phyloP scores from a whole-genome alignment of 164 flowering plant genomes.

The Vitis vinifera region DNA sequence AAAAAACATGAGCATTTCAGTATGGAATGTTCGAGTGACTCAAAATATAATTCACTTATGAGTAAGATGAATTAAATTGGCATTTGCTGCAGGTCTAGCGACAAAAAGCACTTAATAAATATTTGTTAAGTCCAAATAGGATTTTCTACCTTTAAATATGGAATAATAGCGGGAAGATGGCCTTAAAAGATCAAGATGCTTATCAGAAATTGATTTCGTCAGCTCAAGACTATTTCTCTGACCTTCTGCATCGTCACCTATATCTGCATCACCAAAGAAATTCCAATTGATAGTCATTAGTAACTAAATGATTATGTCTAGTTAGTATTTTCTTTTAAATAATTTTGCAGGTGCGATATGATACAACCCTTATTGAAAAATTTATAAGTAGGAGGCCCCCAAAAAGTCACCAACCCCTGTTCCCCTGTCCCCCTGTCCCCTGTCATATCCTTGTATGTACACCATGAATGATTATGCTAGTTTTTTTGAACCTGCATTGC shows the following conservation, averaged over 20 bases:
- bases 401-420: too few species aligned
- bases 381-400: too few species aligned
- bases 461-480: too few species aligned
- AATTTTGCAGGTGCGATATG: too few species aligned
- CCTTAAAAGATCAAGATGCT: slow-evolving; percentile 67
- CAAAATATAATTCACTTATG: not conserved
- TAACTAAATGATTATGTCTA: too few species aligned
- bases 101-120: not conserved
- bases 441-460: too few species aligned
- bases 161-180: slow-evolving; percentile 66
- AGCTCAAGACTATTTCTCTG: slow-evolving; percentile 50
- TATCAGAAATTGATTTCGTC: slow-evolving; percentile 56
- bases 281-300: not conserved
- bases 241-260: slow-evolving; percentile 41
- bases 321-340: too few species aligned
- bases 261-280: slow-evolving; percentile 46
- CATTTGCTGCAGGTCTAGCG: not conserved
- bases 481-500: too few species aligned
- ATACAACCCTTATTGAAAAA: too few species aligned
- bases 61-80: not conserved
- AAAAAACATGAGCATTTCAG: not conserved
- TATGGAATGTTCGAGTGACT: not conserved
- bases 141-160: slow-evolving; percentile 56
- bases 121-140: not conserved
- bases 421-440: too few species aligned